Conservation (phyloP, 2,329 filamentous ascomycete species). For the Ophiostoma sp. region DNA sequence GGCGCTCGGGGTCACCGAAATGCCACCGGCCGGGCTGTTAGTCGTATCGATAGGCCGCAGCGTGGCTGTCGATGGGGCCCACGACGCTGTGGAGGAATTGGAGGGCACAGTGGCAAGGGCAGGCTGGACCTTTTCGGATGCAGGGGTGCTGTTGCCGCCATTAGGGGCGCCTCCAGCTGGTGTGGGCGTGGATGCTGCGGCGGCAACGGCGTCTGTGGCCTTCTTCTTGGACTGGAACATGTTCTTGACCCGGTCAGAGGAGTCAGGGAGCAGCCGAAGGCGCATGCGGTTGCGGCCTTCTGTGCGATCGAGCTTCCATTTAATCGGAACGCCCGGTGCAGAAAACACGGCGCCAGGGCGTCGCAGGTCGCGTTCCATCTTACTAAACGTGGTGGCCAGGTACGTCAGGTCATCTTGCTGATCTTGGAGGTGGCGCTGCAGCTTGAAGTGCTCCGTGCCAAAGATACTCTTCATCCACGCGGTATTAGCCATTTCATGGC, state of each 20-base stretch:
- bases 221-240: constrained; percentile 77
- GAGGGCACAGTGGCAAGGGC: background rate
- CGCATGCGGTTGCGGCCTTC: constrained; percentile 96
- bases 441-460: constrained; percentile 85
- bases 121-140: background rate
- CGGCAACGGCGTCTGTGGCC: constrained; percentile 24
- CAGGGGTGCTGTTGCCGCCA: background rate
- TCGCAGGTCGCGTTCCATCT: constrained; percentile 74
- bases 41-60: constrained; percentile 25
- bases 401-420: constrained; percentile 87
- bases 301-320: constrained; percentile 93
- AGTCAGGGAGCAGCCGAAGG: constrained; percentile 79
- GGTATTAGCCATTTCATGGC: constrained; percentile 83
- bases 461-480: constrained; percentile 97
- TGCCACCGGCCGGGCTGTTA: background rate
- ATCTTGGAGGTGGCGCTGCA: constrained; percentile 85
- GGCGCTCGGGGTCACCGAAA: background rate
- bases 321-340: constrained; percentile 51
- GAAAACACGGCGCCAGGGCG: constrained; percentile 81
- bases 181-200: constrained; percentile 19
- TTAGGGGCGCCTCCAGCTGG: background rate
- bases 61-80: constrained; percentile 29
- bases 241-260: constrained; percentile 59
- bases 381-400: constrained; percentile 71
- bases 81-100: constrained; percentile 18